Evolutionary conservation across 768 basidiomycete genomes (phyloP), one percentile per base, ranked within the genome.

Genomic region (Trametes gibbosa): DNA sequence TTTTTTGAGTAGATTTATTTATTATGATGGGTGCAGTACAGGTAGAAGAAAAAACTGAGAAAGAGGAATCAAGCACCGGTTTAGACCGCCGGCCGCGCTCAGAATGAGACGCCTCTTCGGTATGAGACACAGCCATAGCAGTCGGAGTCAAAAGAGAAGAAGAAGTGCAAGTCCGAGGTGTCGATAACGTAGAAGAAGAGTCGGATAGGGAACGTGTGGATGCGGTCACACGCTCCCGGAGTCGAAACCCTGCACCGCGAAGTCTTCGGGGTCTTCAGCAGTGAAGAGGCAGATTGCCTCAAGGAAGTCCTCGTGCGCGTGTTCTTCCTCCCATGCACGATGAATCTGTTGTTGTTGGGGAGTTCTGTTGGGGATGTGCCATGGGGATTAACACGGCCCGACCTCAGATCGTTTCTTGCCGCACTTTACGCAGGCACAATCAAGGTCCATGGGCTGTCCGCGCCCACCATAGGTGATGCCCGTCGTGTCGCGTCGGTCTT

Each of bases 361-460:
- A 25, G 12, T 46, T 25, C 45, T 5, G 43, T n/a, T n/a, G n/a
- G n/a, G n/a, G n/a, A n/a, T n/a, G n/a, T n/a, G n/a, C n/a, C n/a
- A n/a, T n/a, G n/a, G n/a, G 1, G 50, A 40, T 0, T 50, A 27
- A 54, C 61, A 67, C 5, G 62, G 35, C 13, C 51, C 53, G 17
- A 16, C 45, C 3, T 60, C 50, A n/a, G 37, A 54, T 12, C 59
- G 52, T 34, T 59, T 63, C 9, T 40, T 51, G 12, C 35, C 25
- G 10, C 59, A 50, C 23, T 58, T 49, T 5, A 25, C 1, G 46
- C 57, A 48, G 8, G 53, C 43, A 8, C 42, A 41, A 40, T 61
- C 58, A 0, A 67, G 13, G 21, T 67, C 66, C 64, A 65, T 67
- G 17, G 58, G 62, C 37, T 65, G 58, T 12, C 66, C 66, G 7